A percentile compares a stretch with the other conserved stretches of the same genome.
Conservation (phyloP, 345 rosid species). For the Boechera retrofracta region DNA sequence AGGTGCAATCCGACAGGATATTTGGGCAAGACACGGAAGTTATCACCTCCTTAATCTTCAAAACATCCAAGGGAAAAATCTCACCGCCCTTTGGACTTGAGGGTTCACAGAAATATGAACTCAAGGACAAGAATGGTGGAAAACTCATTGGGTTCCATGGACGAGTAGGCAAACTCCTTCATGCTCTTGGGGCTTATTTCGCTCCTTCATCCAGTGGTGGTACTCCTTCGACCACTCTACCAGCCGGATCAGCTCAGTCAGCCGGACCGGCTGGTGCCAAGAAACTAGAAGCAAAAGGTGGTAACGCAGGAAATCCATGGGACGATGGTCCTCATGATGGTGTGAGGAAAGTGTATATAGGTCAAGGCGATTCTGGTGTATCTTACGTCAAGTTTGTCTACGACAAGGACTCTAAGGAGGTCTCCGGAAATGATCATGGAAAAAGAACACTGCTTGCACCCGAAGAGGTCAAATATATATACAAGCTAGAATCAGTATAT, state of each 20-base stretch:
- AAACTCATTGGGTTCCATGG: constrained; percentile 47
- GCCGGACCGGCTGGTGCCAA: constrained; percentile 4
- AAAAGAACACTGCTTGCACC: constrained; percentile 37
- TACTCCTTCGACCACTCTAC: constrained; percentile 1
- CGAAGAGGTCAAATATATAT: constrained; percentile 30
- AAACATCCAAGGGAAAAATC: constrained; percentile 38
- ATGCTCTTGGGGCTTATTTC: constrained; percentile 46
- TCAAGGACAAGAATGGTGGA: constrained; percentile 36
- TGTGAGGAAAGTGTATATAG: constrained; percentile 35
- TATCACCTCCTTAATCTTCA: constrained; percentile 39
- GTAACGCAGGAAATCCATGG: constrained; percentile 35
- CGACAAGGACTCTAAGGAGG: constrained; percentile 33
- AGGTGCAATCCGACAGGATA: constrained; percentile 41
- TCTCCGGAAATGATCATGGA: constrained; percentile 32
- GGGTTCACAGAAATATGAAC: constrained; percentile 30
- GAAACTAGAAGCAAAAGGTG: constrained; percentile 41
- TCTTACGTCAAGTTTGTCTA: constrained; percentile 33
- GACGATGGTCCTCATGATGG: constrained; percentile 42
- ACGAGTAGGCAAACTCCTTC: constrained; percentile 34
- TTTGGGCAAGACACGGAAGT: constrained; percentile 34
- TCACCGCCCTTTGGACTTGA: constrained; percentile 42
- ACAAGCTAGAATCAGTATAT: not conserved
- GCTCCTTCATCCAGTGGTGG: constrained; percentile 28
- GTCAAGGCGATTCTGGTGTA: constrained; percentile 39
- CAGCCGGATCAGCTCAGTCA: not conserved